Base-by-base conservation (phyloP, 2,329 filamentous ascomycete genomes). In the Ploettnerulaceae sp. region DNA sequence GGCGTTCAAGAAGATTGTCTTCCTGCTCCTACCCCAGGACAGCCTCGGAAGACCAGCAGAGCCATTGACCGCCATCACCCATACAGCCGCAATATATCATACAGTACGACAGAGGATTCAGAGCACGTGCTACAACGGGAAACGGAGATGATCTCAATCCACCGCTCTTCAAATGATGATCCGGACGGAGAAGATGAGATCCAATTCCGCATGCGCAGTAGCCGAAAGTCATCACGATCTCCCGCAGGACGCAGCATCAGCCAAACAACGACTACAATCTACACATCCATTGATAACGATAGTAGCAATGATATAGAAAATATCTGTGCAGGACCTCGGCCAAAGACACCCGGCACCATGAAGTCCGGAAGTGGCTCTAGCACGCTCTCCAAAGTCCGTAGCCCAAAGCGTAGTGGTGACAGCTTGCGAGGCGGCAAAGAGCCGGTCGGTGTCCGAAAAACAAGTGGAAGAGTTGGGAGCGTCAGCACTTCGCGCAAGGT, bases 1-100 rank as follows among this genome's bases (percentile, higher is more conserved):
- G 76, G 79, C 39, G 76, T 81, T n/a, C 79, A 87, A 61, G 89
- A 96, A 55, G 90, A 96, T 63, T 94, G 94, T 59, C 77, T 98
- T 4, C 93, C 93, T 2, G 91, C 90, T 0, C 93, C 93, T 3
- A 98, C 93, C 4, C 93, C 93, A 0, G 93, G 93, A 2, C 93
- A 98, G 66, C 93, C 93, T 21, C 82, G 93, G 52, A 97, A 98
- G 74, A 86, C 85, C 12, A 84, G 82, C 55, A 82, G 88, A 47
- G 77, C 81, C 49, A 88, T 90, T 59, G 63, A 65, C 31, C 80
- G 84, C 20, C 84, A 88, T 57, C 79, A 90, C 64, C 81, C 84
- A 8, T 86, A 90, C 66, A 69, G 80, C 41, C 76, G 82, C 47
- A 76, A 74, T 18, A 66, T 73, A 5, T 76, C 73, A 48, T 64